Base-by-base conservation (phyloP, 441 rosid species). In the Jatropha multifida region DNA sequence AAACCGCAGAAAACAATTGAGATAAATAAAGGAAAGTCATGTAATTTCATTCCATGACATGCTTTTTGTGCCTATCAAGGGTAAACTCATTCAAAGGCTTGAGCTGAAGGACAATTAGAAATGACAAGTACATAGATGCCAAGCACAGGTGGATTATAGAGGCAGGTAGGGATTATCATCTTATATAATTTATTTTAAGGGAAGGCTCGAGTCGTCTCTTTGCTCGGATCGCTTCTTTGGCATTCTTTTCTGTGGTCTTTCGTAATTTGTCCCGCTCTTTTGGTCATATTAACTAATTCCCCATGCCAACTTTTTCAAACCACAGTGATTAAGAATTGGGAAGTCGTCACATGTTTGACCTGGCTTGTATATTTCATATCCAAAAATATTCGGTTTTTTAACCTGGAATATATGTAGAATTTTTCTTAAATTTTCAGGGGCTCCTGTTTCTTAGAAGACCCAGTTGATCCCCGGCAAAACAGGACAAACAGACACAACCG, bases 181-280 rank as follows among this genome's bases (percentile, higher is more conserved):
- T 59, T 58, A 68, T 68, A 66, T 73, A 70, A 81, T 58, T 23
- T 63, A n/a, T 49, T 46, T 20, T 8, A 13, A 10, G 41, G 68
- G 86, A 63, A 83, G 91, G 88, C 88, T 49, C 62, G 79, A 14
- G 52, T 87, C 83, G 90, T 87, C 90, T 84, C 81, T 80, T 85
- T 71, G 6, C 65, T 76, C 79, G 85, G 91, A 86, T 84, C 81
- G 86, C 87, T 82, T 79, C 69, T 41, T 79, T 81, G 90, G 78
- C 78, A 59, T 66, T 65, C 81, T 78, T 78, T 77, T 17, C 61
- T 11, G 7, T 37, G 14, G 38, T 75, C 74, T 51, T 20, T 71
- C 76, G 78, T n/a, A 51, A 49, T 65, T 84, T 81, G 84, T 82
- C 81, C 65, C 2, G 58, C 67, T 18, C 76, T 73, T 64, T 55